These are phyloP conservation scores for Dissophora globulifera DNA, from an alignment of 192 early-diverging fungal genomes.

Conservation along the genomic window DNA sequence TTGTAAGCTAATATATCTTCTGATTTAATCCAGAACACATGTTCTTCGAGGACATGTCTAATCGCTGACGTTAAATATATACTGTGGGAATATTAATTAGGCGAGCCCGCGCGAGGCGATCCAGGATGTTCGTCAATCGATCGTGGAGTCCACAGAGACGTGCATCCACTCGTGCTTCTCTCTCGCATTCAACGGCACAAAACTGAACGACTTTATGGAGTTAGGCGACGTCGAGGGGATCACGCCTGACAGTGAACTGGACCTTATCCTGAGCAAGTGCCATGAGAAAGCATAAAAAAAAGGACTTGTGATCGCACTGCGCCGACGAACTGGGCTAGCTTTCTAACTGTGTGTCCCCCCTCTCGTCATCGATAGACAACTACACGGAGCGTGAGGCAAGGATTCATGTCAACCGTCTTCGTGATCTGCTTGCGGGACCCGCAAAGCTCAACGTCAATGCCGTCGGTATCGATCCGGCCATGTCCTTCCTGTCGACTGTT, in stretches of 20 bases:
- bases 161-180: conserved; percentile 94
- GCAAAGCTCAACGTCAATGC: conserved; percentile 64
- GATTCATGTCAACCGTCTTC: conserved; percentile 87
- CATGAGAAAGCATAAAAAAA: too few relatives aligned
- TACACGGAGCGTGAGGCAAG: conserved; percentile 95
- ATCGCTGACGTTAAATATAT: too few relatives aligned
- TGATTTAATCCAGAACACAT: background rate
- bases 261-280: conserved; percentile 73
- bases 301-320: too few relatives aligned
- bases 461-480: conserved; percentile 76
- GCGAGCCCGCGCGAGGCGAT: conserved; percentile 80
- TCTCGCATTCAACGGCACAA: conserved; percentile 75
- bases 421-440: conserved; percentile 87
- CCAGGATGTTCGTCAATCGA: conserved; percentile 86
- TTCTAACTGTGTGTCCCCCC: too few relatives aligned
- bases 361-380: too few relatives aligned
- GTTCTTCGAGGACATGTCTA: too few relatives aligned
- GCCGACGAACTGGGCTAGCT: too few relatives aligned
- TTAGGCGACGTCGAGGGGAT: conserved; percentile 77
- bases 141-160: conserved; percentile 87
- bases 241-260: conserved; percentile 70
- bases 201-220: conserved; percentile 81
- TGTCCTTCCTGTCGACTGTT: conserved; percentile 75
- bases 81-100: conserved; percentile 52
- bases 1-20: conserved; percentile 49